These are phyloP conservation scores for Verruconis gallopava DNA, from an alignment of 2,329 filamentous ascomycete genomes.

Conservation along the genomic window DNA sequence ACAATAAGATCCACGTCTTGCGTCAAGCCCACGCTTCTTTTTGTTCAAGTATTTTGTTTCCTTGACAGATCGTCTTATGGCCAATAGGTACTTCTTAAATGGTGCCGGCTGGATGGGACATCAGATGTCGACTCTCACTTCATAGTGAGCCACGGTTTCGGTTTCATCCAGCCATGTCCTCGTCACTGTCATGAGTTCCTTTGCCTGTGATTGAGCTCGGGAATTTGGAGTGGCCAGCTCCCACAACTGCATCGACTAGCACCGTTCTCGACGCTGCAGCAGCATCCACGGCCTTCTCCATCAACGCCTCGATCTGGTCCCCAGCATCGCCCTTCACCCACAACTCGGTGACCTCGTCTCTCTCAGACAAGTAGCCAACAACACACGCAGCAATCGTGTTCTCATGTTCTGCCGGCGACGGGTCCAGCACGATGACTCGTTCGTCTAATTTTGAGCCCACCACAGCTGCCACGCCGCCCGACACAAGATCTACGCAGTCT, in stretches of 20 bases:
- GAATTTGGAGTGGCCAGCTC: conserved; percentile 19
- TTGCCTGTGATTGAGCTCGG: neutral
- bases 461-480: conserved; percentile 77
- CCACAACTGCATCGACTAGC: conserved; percentile 47
- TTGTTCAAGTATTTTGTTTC: too few relatives aligned
- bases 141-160: neutral
- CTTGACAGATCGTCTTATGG: too few relatives aligned
- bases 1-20: too few relatives aligned
- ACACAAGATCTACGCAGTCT: conserved; percentile 82
- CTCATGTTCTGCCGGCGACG: conserved; percentile 66
- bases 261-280: conserved; percentile 47
- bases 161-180: conserved; percentile 4
- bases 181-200: neutral
- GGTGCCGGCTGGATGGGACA: too few relatives aligned
- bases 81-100: too few relatives aligned
- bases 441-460: conserved; percentile 27
- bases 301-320: conserved; percentile 35
- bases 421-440: conserved; percentile 51
- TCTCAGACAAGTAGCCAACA: conserved; percentile 71
- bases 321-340: conserved; percentile 72
- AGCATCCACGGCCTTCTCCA: conserved; percentile 51
- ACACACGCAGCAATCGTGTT: conserved; percentile 73
- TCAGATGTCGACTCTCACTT: too few relatives aligned
- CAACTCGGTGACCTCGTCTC: conserved; percentile 86
- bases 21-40: too few relatives aligned